Evolutionary conservation across 2,329 filamentous ascomycete species (phyloP).

Genomic region (Pseudocercospora crystallina): DNA sequence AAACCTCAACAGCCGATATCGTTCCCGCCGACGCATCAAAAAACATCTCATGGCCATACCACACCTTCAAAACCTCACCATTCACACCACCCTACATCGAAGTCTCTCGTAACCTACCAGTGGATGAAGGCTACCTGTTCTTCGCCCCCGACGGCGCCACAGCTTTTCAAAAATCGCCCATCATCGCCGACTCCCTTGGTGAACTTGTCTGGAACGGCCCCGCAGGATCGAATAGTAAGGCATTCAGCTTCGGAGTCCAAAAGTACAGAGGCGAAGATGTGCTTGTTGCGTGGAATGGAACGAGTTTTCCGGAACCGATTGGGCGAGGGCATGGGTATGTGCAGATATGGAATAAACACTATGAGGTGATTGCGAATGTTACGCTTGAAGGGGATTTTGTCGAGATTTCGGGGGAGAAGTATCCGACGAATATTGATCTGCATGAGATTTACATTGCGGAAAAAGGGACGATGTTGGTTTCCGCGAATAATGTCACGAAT

Average conservation of each 20-base stretch:
- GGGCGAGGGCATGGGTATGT: constrained; percentile 21
- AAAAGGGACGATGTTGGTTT: constrained; percentile 34
- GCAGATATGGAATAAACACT: constrained; percentile 19
- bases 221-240: neutral
- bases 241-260: constrained; percentile 23
- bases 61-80: constrained; percentile 15
- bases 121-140: constrained; percentile 17
- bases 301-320: constrained; percentile 18
- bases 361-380: constrained; percentile 19
- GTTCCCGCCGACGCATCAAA: constrained; percentile 11
- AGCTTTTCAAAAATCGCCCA: constrained; percentile 15
- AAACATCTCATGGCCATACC: constrained; percentile 18
- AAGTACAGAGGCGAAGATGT: constrained; percentile 18
- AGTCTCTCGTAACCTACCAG: constrained; percentile 1
- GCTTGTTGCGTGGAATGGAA: constrained; percentile 23
- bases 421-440: constrained; percentile 29
- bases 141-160: constrained; percentile 22
- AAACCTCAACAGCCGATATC: neutral
- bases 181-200: constrained; percentile 17
- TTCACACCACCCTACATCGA: constrained; percentile 16
- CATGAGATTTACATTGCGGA: constrained; percentile 38
- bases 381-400: constrained; percentile 18
- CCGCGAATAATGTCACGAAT: constrained; percentile 30
- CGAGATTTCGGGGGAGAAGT: constrained; percentile 13
- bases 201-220: constrained; percentile 24